A percentile compares a stretch with the other conserved stretches of the same genome.
Conservation (phyloP, 805 yeast species). For the Metschnikowia aberdeeniae region DNA sequence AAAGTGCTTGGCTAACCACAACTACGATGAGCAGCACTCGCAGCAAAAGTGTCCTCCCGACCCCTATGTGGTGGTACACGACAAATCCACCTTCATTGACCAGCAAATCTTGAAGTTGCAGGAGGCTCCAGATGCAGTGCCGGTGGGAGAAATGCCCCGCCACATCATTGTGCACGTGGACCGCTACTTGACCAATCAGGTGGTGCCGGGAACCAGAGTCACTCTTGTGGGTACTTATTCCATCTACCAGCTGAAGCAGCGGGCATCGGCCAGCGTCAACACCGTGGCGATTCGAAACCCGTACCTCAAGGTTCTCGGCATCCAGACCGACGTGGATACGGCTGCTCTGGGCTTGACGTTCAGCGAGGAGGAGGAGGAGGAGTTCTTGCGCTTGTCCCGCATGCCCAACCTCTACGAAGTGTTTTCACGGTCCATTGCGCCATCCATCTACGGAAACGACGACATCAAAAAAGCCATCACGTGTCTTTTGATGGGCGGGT, state of each 20-base stretch:
- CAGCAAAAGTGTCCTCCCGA: slow-evolving; percentile 75
- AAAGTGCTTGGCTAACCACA: slow-evolving; percentile 49
- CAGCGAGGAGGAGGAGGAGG: slow-evolving; percentile 92
- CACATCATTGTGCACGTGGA: slow-evolving; percentile 85
- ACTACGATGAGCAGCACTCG: slow-evolving; percentile 40
- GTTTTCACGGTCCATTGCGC: slow-evolving; percentile 89
- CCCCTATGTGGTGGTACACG: slow-evolving; percentile 91
- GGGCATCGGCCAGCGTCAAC: slow-evolving; percentile 28
- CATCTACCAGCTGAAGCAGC: slow-evolving; percentile 70
- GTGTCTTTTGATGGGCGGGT: slow-evolving; percentile 90
- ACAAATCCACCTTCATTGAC: slow-evolving; percentile 88
- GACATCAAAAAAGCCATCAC: slow-evolving; percentile 94
- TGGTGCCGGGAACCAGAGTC: slow-evolving; percentile 93
- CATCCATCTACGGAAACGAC: slow-evolving; percentile 89
- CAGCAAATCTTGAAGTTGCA: slow-evolving; percentile 92
- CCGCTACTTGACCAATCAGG: slow-evolving; percentile 81
- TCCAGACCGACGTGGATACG: slow-evolving; percentile 76
- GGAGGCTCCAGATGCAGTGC: slow-evolving; percentile 98
- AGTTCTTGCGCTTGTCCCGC: slow-evolving; percentile 74
- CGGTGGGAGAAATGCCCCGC: slow-evolving; percentile 98
- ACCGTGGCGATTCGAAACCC: slow-evolving; percentile 94
- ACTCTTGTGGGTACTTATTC: slow-evolving; percentile 91
- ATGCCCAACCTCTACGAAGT: slow-evolving; percentile 80
- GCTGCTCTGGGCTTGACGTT: slow-evolving; percentile 58
- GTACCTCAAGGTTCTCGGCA: slow-evolving; percentile 80